Evolutionary conservation across 2,329 filamentous ascomycete genomes (phyloP).

Genomic region (Diaporthe helianthi): DNA sequence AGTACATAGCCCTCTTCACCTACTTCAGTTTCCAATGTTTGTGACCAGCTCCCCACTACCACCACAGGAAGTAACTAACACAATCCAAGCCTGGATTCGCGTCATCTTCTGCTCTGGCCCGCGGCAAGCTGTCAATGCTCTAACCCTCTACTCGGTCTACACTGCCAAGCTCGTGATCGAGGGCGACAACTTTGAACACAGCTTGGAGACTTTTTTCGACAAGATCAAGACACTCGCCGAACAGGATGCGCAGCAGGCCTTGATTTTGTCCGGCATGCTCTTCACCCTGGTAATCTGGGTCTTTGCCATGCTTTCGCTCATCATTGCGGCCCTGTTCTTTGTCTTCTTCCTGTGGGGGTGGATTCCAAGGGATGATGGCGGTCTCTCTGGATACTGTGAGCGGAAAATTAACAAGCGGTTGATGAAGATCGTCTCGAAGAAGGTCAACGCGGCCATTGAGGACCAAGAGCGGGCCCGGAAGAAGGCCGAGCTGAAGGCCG

Average conservation of each 20-base stretch:
- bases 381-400: slow-evolving; percentile 84
- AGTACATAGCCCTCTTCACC: slow-evolving; percentile 89
- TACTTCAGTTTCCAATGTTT: slow-evolving; percentile 78
- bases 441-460: slow-evolving; percentile 86
- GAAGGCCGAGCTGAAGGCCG: slow-evolving; percentile 57
- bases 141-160: slow-evolving; percentile 88
- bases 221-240: slow-evolving; percentile 79
- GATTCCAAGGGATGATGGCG: slow-evolving; percentile 82
- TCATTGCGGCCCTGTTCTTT: slow-evolving; percentile 81
- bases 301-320: slow-evolving; percentile 76
- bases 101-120: slow-evolving; percentile 91
- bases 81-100: slow-evolving; percentile 76
- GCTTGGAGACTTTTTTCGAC: slow-evolving; percentile 78
- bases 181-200: slow-evolving; percentile 62
- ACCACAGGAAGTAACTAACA: slow-evolving; percentile 32
- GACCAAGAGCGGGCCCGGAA: slow-evolving; percentile 72
- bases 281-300: slow-evolving; percentile 93
- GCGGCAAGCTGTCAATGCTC: slow-evolving; percentile 86
- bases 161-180: slow-evolving; percentile 73
- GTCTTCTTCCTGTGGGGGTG: slow-evolving; percentile 91
- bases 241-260: slow-evolving; percentile 77
- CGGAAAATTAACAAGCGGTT: slow-evolving; percentile 89
- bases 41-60: neutral
- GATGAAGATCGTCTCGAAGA: slow-evolving; percentile 81
- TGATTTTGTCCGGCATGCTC: slow-evolving; percentile 88